Evolutionary conservation across 1,284 basidiomycete species (phyloP), one percentile per base, ranked within the genome.

Genomic region (Boletellus dicymbophilus): DNA sequence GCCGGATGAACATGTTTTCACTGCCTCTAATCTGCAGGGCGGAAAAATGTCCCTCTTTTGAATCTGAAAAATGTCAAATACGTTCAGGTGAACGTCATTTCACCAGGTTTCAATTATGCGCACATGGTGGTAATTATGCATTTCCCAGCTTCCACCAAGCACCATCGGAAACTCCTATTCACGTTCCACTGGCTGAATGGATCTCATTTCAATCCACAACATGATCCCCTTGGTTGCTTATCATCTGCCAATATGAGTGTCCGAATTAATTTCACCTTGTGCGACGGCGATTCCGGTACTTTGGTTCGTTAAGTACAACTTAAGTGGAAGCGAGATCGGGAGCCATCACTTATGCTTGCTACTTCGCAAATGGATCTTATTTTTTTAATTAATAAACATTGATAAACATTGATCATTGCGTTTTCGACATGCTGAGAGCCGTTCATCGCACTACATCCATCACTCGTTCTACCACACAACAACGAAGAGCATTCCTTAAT

Each of bases 401-500:
- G n/a, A n/a, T n/a, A n/a, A n/a, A n/a, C n/a, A n/a, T n/a, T n/a
- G n/a, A n/a, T n/a, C n/a, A 27, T 7, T 12, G 31, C 30, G 7
- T 26, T 16, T 18, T 43, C 25, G 27, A 46, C 42, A 62, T 71
- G 57, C 36, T 56, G 44, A 48, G 45, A 51, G 38, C 54, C 26
- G 31, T 57, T 37, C 58, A 40, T 47, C 56, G 49, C 62, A 37
- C 31, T 30, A 37, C 52, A 20, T 40, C 36, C 23, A 37, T 37
- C 36, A 31, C 42, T 15, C 20, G 36, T 42, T 46, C 36, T 16
- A 26, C 34, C 25, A 18, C 43, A 36, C 54, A 40, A 20, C 26
- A 31, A 16, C 41, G 47, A 12, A 62, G 73, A 49, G 42, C 57
- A 8, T 59, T 79, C 43, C 73, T 80, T 46, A 71, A 66, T 9